Conservation (phyloP, 768 basidiomycete species). For the Dictyophora rubrovolvata region DNA sequence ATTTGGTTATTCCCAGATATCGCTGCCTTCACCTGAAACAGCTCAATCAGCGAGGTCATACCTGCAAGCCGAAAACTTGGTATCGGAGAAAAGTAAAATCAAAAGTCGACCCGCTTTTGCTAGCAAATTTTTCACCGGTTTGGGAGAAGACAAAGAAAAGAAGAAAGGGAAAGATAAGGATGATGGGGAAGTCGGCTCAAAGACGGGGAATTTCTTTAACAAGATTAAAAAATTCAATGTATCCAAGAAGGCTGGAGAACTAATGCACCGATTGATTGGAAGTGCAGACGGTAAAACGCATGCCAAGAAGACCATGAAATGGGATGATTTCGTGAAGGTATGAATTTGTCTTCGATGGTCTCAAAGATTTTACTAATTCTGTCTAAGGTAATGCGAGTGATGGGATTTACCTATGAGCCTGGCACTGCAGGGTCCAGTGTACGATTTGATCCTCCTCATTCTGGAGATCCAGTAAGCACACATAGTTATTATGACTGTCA, state of each 20-base stretch:
- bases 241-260: slow-evolving; percentile 41
- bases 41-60: slow-evolving; percentile 69
- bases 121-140: slow-evolving; percentile 35
- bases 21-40: slow-evolving; percentile 35
- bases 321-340: slow-evolving; percentile 73
- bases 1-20: slow-evolving; percentile 12
- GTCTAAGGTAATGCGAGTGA: slow-evolving; percentile 58
- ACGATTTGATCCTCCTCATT: slow-evolving; percentile 65
- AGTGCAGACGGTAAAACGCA: slow-evolving; percentile 45
- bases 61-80: slow-evolving; percentile 40
- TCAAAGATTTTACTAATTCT: background rate
- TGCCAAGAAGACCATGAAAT: slow-evolving; percentile 54
- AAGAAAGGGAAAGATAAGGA: slow-evolving; percentile 36
- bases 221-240: slow-evolving; percentile 7
- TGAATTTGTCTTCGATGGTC: slow-evolving; percentile 5
- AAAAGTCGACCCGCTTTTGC: slow-evolving; percentile 60
- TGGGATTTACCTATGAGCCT: slow-evolving; percentile 67
- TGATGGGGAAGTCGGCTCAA: slow-evolving; percentile 34
- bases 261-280: slow-evolving; percentile 57
- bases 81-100: slow-evolving; percentile 46
- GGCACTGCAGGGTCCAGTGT: slow-evolving; percentile 77
- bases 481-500: background rate
- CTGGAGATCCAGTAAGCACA: slow-evolving; percentile 32
- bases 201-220: slow-evolving; percentile 28
- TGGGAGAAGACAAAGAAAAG: slow-evolving; percentile 26